phyloP scores from a whole-genome alignment of 2,329 filamentous ascomycete species.

The Pyricularia sp. region DNA sequence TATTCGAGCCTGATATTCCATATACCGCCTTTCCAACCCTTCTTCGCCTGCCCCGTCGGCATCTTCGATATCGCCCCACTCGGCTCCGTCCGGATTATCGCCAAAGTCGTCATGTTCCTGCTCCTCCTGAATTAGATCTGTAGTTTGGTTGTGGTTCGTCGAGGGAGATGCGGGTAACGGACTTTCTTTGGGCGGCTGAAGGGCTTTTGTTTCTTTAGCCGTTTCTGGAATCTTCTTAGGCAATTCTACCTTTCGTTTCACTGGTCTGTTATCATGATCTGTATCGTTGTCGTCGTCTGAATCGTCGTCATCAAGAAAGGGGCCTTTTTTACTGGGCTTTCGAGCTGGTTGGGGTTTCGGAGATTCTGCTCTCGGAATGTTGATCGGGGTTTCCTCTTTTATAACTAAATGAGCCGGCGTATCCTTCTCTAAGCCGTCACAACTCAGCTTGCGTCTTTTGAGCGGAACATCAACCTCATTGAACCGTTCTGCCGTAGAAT shows the following conservation, averaged over 20 bases:
- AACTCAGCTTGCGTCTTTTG: slow-evolving; percentile 29
- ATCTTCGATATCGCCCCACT: slow-evolving; percentile 34
- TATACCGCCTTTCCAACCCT: slow-evolving; percentile 52
- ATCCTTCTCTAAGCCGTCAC: slow-evolving; percentile 8
- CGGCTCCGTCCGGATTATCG: slow-evolving; percentile 37
- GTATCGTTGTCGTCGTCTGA: slow-evolving; percentile 43
- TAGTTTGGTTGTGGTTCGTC: not conserved
- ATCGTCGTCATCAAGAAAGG: slow-evolving; percentile 50
- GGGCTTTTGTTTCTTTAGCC: not conserved
- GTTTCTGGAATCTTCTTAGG: not conserved
- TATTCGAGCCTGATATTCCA: slow-evolving; percentile 60
- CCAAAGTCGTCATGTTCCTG: slow-evolving; percentile 17
- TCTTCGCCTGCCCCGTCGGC: slow-evolving; percentile 45
- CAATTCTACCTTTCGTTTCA: not conserved
- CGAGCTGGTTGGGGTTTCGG: slow-evolving; percentile 6
- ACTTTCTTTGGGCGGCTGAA: not conserved
- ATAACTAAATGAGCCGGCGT: slow-evolving; percentile 1
- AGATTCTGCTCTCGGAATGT: not conserved
- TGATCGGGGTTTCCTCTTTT: not conserved
- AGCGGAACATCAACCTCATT: slow-evolving; percentile 23
- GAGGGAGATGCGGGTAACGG: slow-evolving; percentile 1
- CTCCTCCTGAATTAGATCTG: slow-evolving; percentile 3
- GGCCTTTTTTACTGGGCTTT: slow-evolving; percentile 28
- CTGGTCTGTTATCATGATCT: slow-evolving; percentile 4
- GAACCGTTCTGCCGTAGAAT: slow-evolving; percentile 15